These are phyloP conservation scores for Fonsecaea pedrosoi DNA, from an alignment of 2,329 filamentous ascomycete genomes.

Conservation along the genomic window DNA sequence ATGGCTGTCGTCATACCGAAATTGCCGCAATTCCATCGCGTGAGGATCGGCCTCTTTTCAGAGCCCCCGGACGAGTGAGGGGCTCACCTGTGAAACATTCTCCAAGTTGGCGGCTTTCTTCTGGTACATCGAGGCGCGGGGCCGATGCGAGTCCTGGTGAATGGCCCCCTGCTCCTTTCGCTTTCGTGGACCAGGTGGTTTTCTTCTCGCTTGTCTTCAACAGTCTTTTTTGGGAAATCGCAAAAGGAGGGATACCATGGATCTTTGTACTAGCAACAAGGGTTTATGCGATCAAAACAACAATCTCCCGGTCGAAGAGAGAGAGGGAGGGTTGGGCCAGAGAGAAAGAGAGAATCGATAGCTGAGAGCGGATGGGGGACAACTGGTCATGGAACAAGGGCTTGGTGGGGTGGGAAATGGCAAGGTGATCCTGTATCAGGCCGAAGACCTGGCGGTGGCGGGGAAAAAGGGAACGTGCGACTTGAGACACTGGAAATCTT, in stretches of 20 bases:
- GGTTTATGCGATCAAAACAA: background rate
- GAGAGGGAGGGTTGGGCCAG: background rate
- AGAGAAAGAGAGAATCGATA: background rate
- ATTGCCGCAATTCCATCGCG: conserved; percentile 81
- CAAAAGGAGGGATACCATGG: conserved; percentile 15
- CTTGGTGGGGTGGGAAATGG: background rate
- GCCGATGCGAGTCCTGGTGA: background rate
- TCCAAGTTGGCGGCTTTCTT: conserved; percentile 5
- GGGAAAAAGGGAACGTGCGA: background rate
- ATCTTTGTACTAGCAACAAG: conserved; percentile 7
- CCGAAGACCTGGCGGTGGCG: background rate
- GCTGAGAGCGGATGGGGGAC: background rate
- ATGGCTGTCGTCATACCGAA: conserved; percentile 95
- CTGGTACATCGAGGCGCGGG: background rate
- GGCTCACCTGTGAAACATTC: background rate
- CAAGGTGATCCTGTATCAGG: background rate
- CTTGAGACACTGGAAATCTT: background rate
- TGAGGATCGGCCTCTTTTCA: conserved; percentile 77
- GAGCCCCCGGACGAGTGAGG: conserved; percentile 67
- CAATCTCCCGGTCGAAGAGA: background rate
- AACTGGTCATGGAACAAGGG: background rate
- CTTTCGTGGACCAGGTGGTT: conserved; percentile 13
- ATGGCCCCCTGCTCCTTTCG: conserved; percentile 7
- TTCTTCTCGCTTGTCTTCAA: conserved; percentile 23
- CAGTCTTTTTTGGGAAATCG: conserved; percentile 19